phyloP scores from a whole-genome alignment of 768 basidiomycete genomes.

The Kwoniella heveanensis region DNA sequence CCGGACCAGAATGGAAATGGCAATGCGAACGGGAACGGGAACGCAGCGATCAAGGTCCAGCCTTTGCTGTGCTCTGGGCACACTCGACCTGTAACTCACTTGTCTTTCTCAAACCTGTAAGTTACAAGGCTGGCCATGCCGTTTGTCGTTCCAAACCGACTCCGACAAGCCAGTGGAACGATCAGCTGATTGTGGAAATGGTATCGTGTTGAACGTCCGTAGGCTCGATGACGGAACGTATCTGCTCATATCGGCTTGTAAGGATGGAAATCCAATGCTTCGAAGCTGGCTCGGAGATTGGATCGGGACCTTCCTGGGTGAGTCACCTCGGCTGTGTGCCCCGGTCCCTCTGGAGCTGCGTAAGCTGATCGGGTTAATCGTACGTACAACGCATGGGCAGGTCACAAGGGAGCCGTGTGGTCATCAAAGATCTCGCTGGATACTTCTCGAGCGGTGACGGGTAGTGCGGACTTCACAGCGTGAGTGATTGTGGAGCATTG shows the following conservation, averaged over 20 bases:
- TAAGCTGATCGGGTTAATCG: too few species aligned
- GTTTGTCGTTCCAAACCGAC: too few species aligned
- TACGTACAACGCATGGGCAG: slow-evolving; percentile 61
- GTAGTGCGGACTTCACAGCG: slow-evolving; percentile 97
- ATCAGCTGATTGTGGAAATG: too few species aligned
- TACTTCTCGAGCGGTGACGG: slow-evolving; percentile 81
- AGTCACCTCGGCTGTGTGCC: background rate
- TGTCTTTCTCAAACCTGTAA: slow-evolving; percentile 74
- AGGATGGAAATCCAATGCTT: slow-evolving; percentile 97
- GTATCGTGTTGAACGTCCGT: too few species aligned
- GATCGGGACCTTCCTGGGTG: slow-evolving; percentile 71
- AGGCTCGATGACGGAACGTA: slow-evolving; percentile 76
- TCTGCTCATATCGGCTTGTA: slow-evolving; percentile 92
- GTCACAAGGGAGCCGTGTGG: slow-evolving; percentile 87
- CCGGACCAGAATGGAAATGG: slow-evolving; percentile 11
- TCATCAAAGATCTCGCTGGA: slow-evolving; percentile 86
- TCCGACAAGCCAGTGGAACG: too few species aligned
- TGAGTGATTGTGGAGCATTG: slow-evolving; percentile 58
- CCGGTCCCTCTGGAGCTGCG: too few species aligned
- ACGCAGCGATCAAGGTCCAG: slow-evolving; percentile 45
- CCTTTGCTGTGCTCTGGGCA: slow-evolving; percentile 58
- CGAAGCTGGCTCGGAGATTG: slow-evolving; percentile 98
- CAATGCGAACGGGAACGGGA: background rate
- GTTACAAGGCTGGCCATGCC: too few species aligned
- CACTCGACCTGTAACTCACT: slow-evolving; percentile 73